Conservation (phyloP, 768 basidiomycete species). For the Dendrothele bispora region DNA sequence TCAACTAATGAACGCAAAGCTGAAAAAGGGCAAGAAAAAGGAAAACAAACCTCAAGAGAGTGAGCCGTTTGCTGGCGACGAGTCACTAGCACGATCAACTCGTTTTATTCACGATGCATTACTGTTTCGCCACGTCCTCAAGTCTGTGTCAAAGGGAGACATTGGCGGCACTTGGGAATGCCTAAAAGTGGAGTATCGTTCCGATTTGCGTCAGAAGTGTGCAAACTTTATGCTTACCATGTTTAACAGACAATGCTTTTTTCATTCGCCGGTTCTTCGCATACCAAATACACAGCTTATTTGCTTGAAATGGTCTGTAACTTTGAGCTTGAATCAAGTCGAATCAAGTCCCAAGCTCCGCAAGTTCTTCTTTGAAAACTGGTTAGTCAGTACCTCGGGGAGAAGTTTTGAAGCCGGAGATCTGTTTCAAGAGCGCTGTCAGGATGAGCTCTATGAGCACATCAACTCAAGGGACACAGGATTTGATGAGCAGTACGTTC, state of each 20-base stretch:
- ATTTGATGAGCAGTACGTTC: slow-evolving; percentile 12
- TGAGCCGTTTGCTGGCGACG: slow-evolving; percentile 3
- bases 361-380: slow-evolving; percentile 5
- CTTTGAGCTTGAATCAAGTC: slow-evolving; percentile 18
- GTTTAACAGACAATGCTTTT: slow-evolving; percentile 13
- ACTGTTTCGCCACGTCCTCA: slow-evolving; percentile 10
- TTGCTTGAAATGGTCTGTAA: slow-evolving; percentile 15
- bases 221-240: background rate
- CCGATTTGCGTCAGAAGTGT: too few species aligned
- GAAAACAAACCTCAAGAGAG: background rate
- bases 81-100: slow-evolving; percentile 9
- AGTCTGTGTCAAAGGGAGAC: slow-evolving; percentile 12
- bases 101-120: slow-evolving; percentile 1
- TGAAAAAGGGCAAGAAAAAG: background rate
- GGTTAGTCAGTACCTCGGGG: slow-evolving; percentile 15
- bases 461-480: slow-evolving; percentile 1
- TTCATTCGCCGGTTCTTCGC: slow-evolving; percentile 17
- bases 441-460: slow-evolving; percentile 11
- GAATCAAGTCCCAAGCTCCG: slow-evolving; percentile 9
- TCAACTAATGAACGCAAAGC: too few species aligned
- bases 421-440: slow-evolving; percentile 22
- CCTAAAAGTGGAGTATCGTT: background rate
- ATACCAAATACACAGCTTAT: slow-evolving; percentile 17
- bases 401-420: slow-evolving; percentile 11
- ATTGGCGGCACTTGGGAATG: background rate